Evolutionary conservation across 1,284 basidiomycete genomes (phyloP), one percentile per base, ranked within the genome.

Genomic region (Apiotrichum siamense): DNA sequence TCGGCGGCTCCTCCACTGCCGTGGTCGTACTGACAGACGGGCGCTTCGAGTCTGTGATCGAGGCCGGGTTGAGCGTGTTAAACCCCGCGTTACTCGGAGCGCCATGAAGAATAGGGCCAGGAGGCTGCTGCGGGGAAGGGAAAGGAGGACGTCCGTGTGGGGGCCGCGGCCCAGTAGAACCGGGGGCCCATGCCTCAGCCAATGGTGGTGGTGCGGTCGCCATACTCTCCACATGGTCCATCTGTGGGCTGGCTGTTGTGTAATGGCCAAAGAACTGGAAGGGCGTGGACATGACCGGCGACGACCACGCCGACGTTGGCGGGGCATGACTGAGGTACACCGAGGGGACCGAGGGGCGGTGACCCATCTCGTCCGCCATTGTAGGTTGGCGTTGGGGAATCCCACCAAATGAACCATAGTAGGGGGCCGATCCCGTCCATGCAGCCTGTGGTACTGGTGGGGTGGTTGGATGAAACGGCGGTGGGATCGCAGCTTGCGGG

Each of bases 211-310:
- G 45, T 21, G 48, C 49, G n/a, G n/a, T n/a, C n/a, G 33, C 12
- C 37, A 57, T 49, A n/a, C 32, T 40, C 27, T 57, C 52, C 13
- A 41, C 32, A 6, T 32, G 47, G 37, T 45, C 38, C 23, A 44
- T 31, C 24, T 48, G 51, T 17, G 51, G 51, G 25, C 36, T 48
- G 6, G 52, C 44, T 7, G 20, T 25, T 7, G 44, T 47, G 21
- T 42, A 57, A 2, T 49, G 49, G 31, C 29, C 46, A 40, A 49
- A 57, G 44, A 51, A 57, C 47, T 53, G 51, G 29, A 49, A 57
- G 1, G 52, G 55, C 7, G 55, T 36, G 17, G 55, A 49, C 13
- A 57, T 25, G 11, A 57, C 52, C 1, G 52, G 49, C 7, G 55
- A 57, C 3, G 55, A 54, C 55, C 55, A 57, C 0, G 46, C 52